These are phyloP conservation scores for Russula sp. DNA, from an alignment of 768 basidiomycete genomes.

Conservation along the genomic window DNA sequence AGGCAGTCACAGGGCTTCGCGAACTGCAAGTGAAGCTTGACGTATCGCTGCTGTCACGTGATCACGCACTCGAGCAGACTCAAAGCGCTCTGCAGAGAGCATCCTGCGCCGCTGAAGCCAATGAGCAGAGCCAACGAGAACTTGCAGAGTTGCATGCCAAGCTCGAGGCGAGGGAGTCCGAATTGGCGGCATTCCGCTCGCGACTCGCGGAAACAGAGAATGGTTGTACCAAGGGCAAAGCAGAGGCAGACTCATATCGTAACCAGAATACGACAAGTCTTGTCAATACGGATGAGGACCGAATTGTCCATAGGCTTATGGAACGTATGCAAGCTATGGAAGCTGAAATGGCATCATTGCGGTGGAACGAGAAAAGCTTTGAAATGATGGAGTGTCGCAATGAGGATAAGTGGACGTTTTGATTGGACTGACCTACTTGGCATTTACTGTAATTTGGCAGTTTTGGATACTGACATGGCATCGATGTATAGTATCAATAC, in stretches of 20 bases:
- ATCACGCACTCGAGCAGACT: slow-evolving; percentile 81
- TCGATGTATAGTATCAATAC: too few species aligned
- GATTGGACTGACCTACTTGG: too few species aligned
- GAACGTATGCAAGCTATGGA: slow-evolving; percentile 66
- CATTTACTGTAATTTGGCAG: too few species aligned
- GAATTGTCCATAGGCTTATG: slow-evolving; percentile 57
- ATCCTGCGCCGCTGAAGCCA: slow-evolving; percentile 73
- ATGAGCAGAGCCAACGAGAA: slow-evolving; percentile 65
- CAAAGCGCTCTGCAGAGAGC: slow-evolving; percentile 49
- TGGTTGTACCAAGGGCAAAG: slow-evolving; percentile 85
- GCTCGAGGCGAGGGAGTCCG: slow-evolving; percentile 47
- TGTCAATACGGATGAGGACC: slow-evolving; percentile 41
- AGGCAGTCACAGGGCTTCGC: too few species aligned
- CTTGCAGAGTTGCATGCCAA: slow-evolving; percentile 74
- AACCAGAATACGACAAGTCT: slow-evolving; percentile 82
- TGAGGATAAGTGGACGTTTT: too few species aligned
- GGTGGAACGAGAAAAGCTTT: too few species aligned
- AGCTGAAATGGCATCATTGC: slow-evolving; percentile 44
- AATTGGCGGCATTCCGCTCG: too few species aligned
- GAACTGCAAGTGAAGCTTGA: slow-evolving; percentile 42
- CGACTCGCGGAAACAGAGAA: slow-evolving; percentile 69
- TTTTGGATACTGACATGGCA: too few species aligned
- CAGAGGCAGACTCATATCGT: slow-evolving; percentile 88
- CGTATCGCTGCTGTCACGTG: slow-evolving; percentile 63
- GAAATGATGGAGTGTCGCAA: too few species aligned